Percentiles rank a stretch among this genome's conserved stretches.
Evolutionary conservation across 805 yeast genomes (phyloP).

Genomic region (Isabelozyma heimii): DNA sequence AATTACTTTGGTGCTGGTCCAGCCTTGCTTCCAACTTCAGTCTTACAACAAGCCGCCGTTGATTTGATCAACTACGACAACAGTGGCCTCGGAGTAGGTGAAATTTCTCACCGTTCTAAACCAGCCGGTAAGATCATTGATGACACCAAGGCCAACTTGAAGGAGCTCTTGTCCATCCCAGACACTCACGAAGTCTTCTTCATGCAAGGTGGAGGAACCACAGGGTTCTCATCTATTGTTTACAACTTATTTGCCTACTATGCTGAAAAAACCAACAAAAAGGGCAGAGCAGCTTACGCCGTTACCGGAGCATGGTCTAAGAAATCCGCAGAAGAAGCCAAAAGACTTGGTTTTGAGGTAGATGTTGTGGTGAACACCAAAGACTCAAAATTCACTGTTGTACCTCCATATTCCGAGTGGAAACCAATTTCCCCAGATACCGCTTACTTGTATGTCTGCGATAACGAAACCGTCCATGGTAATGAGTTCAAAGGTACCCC

Average conservation of each 20-base stretch:
- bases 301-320: constrained; percentile 94
- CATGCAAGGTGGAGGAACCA: constrained; percentile 97
- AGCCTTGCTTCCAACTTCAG: constrained; percentile 81
- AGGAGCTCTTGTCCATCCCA: constrained; percentile 68
- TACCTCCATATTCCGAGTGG: constrained; percentile 71
- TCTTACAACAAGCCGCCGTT: constrained; percentile 80
- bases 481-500: constrained; percentile 67
- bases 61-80: constrained; percentile 74
- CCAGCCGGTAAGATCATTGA: constrained; percentile 78
- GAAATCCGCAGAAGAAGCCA: constrained; percentile 84
- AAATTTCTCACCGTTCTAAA: constrained; percentile 90
- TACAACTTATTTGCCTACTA: constrained; percentile 77
- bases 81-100: constrained; percentile 86
- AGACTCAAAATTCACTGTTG: constrained; percentile 55
- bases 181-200: constrained; percentile 93
- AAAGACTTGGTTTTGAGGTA: constrained; percentile 73
- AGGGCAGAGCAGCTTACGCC: constrained; percentile 80
- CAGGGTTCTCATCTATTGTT: constrained; percentile 87
- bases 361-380: constrained; percentile 69
- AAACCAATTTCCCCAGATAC: constrained; percentile 54
- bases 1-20: constrained; percentile 99
- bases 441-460: constrained; percentile 88
- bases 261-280: constrained; percentile 68
- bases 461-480: constrained; percentile 96
- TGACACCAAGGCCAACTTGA: constrained; percentile 66